Evolutionary conservation across 2,329 filamentous ascomycete species (phyloP), one percentile per base, ranked within the genome.

Genomic region (Fusarium penzigii): DNA sequence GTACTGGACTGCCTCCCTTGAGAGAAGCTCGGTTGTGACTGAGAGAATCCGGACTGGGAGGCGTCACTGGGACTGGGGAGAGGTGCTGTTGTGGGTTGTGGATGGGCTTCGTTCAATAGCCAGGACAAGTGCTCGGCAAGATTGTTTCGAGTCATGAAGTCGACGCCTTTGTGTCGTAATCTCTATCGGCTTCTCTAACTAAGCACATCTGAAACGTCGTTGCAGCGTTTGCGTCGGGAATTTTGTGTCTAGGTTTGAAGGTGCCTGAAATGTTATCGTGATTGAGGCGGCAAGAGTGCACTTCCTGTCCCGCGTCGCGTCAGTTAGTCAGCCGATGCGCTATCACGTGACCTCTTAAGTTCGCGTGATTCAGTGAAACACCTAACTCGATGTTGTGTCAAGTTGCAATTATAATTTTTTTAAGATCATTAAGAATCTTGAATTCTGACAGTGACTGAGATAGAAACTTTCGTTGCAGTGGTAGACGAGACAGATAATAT

Each of bases 131-230:
- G 79, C 65, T 81, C 76, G 62, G 71, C 68, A 54, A 85, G 75
- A 65, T 85, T 85, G 72, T 84, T 83, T 67, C 78, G 80, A 74
- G 82, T 85, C 82, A 85, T 85, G 74, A 78, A 79, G 74, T 66
- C 75, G 70, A 70, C 62, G 54, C 48, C 38, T 36, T 46, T 47
- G 43, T 58, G 52, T 58, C 62, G 59, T 57, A 57, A 52, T 46
- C 53, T 59, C 43, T 55, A 53, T 63, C 55, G 58, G 52, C 46
- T 58, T 29, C 49, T 54, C 52, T 54, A 53, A 34, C 42, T 42
- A 49, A 49, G 55, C 60, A 63, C 66, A 68, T 68, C 52, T 57
- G 59, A 51, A 49, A 52, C 13, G 47, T 55, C 29, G 32, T 49
- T 10, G 38, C 17, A 50, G 51, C 12, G 29, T 57, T 52, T 45